Evolutionary conservation across 495 filamentous ascomycete species (phyloP).

Genomic region (Annulohypoxylon maeteangense): DNA sequence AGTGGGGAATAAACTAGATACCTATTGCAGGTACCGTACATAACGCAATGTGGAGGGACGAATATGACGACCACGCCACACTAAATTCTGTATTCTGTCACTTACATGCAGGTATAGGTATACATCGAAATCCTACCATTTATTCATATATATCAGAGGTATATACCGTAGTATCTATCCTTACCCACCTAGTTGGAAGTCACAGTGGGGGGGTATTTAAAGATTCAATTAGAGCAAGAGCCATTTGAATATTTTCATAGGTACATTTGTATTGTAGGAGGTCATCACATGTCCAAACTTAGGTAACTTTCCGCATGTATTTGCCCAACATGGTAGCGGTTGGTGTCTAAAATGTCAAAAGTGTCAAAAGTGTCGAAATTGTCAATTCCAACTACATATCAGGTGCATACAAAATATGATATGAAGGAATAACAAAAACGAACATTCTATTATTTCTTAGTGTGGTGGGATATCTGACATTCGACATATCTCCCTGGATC

Average conservation of each 20-base stretch:
- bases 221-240: conserved; percentile 22
- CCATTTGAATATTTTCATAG: conserved; percentile 31
- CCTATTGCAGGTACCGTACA: neutral
- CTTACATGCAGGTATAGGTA: conserved; percentile 1
- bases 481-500: neutral
- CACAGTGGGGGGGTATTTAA: conserved; percentile 22
- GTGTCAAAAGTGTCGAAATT: neutral
- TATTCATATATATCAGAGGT: neutral
- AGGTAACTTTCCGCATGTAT: neutral
- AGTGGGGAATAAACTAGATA: conserved; percentile 19
- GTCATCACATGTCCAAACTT: conserved; percentile 14
- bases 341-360: neutral
- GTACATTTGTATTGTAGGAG: neutral
- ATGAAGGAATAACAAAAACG: neutral
- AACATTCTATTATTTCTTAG: neutral
- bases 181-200: conserved; percentile 6
- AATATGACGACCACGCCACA: conserved; percentile 32
- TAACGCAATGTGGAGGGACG: conserved; percentile 24
- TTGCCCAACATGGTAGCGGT: conserved; percentile 19
- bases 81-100: conserved; percentile 1
- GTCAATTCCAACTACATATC: neutral
- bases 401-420: neutral
- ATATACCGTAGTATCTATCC: conserved; percentile 4
- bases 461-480: neutral
- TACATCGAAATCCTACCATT: conserved; percentile 1